These are phyloP conservation scores for Phytophthora cajani DNA, from an alignment of 352 stramenopile genomes.

Conservation along the genomic window DNA sequence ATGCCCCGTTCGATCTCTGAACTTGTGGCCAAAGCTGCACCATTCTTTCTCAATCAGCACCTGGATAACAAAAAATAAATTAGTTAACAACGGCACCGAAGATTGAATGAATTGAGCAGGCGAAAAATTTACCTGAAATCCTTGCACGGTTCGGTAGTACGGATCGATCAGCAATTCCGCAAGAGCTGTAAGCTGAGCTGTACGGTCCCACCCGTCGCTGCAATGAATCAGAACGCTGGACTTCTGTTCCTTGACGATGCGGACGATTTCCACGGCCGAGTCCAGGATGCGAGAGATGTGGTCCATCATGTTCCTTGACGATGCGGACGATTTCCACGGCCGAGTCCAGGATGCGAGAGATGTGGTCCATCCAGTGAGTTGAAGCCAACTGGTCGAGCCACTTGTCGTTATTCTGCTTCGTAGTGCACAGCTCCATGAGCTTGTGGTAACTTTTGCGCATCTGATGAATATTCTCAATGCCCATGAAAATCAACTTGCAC, in stretches of 20 bases:
- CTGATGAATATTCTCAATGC: conserved; percentile 93
- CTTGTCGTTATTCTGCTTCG: conserved; percentile 72
- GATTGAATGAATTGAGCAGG: neutral
- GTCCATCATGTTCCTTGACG: conserved; percentile 80
- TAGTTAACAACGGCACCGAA: neutral
- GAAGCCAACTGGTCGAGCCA: conserved; percentile 81
- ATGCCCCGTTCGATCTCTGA: conserved; percentile 78
- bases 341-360: conserved; percentile 81
- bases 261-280: conserved; percentile 84
- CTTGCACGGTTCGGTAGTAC: conserved; percentile 89
- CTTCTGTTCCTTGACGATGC: conserved; percentile 78
- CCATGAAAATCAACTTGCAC: conserved; percentile 90
- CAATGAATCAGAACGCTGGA: conserved; percentile 98
- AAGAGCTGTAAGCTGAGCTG: conserved; percentile 85
- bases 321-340: conserved; percentile 85
- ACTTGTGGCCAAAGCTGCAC: conserved; percentile 91
- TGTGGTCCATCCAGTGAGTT: conserved; percentile 80
- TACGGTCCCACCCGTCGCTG: conserved; percentile 98
- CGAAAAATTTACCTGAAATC: conserved; percentile 35
- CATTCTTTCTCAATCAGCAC: conserved; percentile 91
- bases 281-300: conserved; percentile 83
- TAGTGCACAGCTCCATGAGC: conserved; percentile 75
- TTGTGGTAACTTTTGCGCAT: conserved; percentile 90
- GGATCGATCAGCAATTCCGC: conserved; percentile 91
- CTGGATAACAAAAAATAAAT: conserved; percentile 37